phyloP scores from a whole-genome alignment of 2,329 filamentous ascomycete species.

The Paecilomyces niveus region DNA sequence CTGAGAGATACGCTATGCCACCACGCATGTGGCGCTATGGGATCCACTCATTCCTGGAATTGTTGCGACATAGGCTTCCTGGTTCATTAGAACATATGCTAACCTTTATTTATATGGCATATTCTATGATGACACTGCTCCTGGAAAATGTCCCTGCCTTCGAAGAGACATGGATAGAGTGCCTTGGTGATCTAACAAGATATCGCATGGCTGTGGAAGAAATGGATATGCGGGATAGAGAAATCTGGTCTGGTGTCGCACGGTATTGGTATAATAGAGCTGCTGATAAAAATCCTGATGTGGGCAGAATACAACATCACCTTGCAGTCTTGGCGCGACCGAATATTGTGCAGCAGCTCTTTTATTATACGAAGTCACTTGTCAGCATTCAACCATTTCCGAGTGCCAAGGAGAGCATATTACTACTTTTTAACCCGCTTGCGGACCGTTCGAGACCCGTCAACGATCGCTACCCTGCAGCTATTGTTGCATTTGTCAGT shows the following conservation, averaged over 20 bases:
- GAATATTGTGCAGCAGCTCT: constrained; percentile 51
- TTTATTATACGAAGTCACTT: constrained; percentile 53
- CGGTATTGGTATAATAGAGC: constrained; percentile 79
- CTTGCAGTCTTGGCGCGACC: constrained; percentile 61
- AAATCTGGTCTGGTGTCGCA: constrained; percentile 75
- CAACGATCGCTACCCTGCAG: constrained; percentile 18
- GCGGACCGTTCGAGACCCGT: constrained; percentile 32
- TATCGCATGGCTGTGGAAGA: constrained; percentile 93
- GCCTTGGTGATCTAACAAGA: constrained; percentile 74
- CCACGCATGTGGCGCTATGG: constrained; percentile 91
- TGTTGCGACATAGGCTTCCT: constrained; percentile 67
- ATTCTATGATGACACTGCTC: constrained; percentile 80
- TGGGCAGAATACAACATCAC: constrained; percentile 81
- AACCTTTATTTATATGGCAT: constrained; percentile 80
- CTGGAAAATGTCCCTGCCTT: constrained; percentile 81
- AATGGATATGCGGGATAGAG: constrained; percentile 64
- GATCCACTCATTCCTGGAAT: constrained; percentile 76
- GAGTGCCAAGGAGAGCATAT: constrained; percentile 50
- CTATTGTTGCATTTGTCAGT: constrained; percentile 46
- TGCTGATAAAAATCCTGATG: constrained; percentile 65
- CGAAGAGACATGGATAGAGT: constrained; percentile 88
- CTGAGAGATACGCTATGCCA: constrained; percentile 82
- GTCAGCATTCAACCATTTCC: constrained; percentile 49
- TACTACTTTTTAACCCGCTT: constrained; percentile 48
- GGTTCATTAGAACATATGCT: constrained; percentile 81